phyloP scores from a whole-genome alignment of 805 yeast genomes.

The Kuraishia floccosa region DNA sequence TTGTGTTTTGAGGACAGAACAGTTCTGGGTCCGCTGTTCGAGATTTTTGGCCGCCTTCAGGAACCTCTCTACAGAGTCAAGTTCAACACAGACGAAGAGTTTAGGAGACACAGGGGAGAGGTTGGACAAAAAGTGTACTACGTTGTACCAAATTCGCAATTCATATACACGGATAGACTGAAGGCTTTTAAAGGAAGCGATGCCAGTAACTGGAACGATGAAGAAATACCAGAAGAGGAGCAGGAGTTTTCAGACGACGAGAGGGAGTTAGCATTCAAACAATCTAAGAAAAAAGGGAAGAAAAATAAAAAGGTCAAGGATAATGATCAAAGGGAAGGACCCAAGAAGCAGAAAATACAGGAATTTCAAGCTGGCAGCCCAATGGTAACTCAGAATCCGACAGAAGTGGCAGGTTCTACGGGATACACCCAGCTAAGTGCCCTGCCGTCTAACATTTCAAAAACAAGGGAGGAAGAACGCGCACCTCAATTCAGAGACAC shows the following conservation, averaged over 20 bases:
- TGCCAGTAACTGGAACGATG: constrained; percentile 92
- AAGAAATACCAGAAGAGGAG: constrained; percentile 86
- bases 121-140: constrained; percentile 55
- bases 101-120: constrained; percentile 29
- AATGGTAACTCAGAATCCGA: no score
- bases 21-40: constrained; percentile 69
- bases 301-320: constrained; percentile 6
- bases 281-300: constrained; percentile 45
- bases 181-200: constrained; percentile 76
- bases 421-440: no score
- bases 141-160: constrained; percentile 73
- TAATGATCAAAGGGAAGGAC: no score
- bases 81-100: constrained; percentile 39
- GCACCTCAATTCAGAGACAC: no score
- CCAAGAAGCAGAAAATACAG: no score
- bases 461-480: no score
- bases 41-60: constrained; percentile 82
- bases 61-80: constrained; percentile 73
- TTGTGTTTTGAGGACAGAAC: constrained; percentile 66
- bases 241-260: constrained; percentile 96
- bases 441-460: no score
- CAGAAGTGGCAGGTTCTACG: no score
- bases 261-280: constrained; percentile 63
- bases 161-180: constrained; percentile 63
- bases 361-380: no score